phyloP scores from a whole-genome alignment of 768 basidiomycete species.

The Termitomyces sp. region DNA sequence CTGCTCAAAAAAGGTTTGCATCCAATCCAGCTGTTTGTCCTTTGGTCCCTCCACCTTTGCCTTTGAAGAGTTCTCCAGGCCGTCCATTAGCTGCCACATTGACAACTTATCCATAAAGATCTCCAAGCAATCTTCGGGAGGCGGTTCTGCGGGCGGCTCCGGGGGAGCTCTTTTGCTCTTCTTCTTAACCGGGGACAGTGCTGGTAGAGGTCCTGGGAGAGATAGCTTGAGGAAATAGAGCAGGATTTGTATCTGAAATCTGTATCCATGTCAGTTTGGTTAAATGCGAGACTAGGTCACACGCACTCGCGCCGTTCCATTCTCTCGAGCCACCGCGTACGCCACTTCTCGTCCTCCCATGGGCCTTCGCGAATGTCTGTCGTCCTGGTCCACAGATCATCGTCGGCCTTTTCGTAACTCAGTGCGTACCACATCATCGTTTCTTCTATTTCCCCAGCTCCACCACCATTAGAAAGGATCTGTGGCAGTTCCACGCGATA shows the following conservation, averaged over 20 bases:
- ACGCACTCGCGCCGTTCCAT: constrained; percentile 70
- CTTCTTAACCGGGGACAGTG: constrained; percentile 28
- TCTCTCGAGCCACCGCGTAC: constrained; percentile 54
- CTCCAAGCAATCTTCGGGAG: constrained; percentile 57
- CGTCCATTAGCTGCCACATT: constrained; percentile 68
- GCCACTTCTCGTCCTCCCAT: constrained; percentile 56
- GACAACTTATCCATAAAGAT: constrained; percentile 78
- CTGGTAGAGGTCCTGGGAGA: constrained; percentile 46
- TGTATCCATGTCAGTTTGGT: constrained; percentile 24
- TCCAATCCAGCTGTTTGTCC: constrained; percentile 60
- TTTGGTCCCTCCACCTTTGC: constrained; percentile 18
- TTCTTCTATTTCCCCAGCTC: constrained; percentile 65
- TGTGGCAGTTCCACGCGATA: constrained; percentile 64
- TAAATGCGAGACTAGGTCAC: too few species aligned
- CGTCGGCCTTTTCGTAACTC: constrained; percentile 53
- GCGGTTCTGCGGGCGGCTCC: constrained; percentile 20
- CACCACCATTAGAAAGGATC: constrained; percentile 58
- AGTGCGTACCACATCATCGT: constrained; percentile 77
- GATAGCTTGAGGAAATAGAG: constrained; percentile 66
- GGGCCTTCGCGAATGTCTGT: constrained; percentile 28
- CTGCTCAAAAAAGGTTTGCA: constrained; percentile 67
- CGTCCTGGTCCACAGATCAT: constrained; percentile 26
- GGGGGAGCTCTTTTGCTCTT: constrained; percentile 28
- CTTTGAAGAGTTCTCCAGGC: constrained; percentile 25
- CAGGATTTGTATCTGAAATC: constrained; percentile 75